Evolutionary conservation across 116 monocot genomes (phyloP).

Genomic region (Posidonia oceanica): DNA sequence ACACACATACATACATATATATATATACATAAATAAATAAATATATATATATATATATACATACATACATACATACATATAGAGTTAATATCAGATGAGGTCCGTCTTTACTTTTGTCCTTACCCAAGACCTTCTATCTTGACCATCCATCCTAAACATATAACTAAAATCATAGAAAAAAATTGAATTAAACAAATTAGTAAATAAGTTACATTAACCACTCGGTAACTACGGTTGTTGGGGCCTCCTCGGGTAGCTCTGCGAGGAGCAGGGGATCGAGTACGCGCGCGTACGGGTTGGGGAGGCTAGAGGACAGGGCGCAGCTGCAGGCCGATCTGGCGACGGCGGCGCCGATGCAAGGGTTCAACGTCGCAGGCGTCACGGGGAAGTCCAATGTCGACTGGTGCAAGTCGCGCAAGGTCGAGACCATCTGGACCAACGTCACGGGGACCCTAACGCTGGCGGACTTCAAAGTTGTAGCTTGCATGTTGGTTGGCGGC

Average conservation of each 20-base stretch:
- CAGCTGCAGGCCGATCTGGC: slow-evolving; percentile 11
- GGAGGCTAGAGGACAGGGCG: slow-evolving; percentile 14
- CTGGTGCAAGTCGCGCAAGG: slow-evolving; percentile 29
- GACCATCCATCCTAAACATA: too few relatives aligned
- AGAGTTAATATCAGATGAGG: too few relatives aligned
- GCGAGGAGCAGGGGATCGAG: slow-evolving; percentile 15
- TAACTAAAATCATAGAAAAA: too few relatives aligned
- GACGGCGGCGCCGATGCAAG: slow-evolving; percentile 16
- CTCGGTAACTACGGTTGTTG: too few relatives aligned
- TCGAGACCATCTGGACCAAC: slow-evolving; percentile 20
- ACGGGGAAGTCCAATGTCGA: slow-evolving; percentile 29
- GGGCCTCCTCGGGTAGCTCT: slow-evolving; percentile 22
- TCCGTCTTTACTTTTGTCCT: too few relatives aligned
- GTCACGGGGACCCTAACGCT: slow-evolving; percentile 15
- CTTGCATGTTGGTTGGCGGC: too few relatives aligned
- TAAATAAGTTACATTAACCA: too few relatives aligned
- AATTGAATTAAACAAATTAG: too few relatives aligned
- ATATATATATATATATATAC: slow-evolving; percentile 6
- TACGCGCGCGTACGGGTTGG: slow-evolving; percentile 13
- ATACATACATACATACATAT: not conserved
- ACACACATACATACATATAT: slow-evolving; percentile 1
- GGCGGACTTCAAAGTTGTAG: too few relatives aligned
- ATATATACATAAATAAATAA: too few relatives aligned
- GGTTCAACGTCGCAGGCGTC: slow-evolving; percentile 30
- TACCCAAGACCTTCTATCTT: too few relatives aligned